phyloP scores from a whole-genome alignment of 305 asterid species.

The Fraxinus angustifolia region DNA sequence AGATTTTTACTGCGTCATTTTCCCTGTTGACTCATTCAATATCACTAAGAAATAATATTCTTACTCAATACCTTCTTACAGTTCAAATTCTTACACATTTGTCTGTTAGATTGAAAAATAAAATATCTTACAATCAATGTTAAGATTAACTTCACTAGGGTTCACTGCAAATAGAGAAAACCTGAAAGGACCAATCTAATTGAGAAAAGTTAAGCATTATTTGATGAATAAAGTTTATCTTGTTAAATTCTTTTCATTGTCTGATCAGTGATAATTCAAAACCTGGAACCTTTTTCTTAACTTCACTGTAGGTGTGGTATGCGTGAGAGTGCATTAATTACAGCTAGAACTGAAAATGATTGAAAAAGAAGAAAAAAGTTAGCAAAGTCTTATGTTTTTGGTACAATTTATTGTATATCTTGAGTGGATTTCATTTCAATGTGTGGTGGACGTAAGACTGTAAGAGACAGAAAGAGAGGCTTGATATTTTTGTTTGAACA shows the following conservation, averaged over 20 bases:
- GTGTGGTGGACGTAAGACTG: constrained; percentile 18
- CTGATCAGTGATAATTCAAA: neutral
- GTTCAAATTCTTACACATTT: neutral
- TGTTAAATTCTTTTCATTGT: neutral
- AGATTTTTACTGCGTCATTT: neutral
- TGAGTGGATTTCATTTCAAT: neutral
- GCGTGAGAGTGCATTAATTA: neutral
- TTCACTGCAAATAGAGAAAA: neutral
- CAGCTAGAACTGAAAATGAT: neutral
- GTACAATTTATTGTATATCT: neutral
- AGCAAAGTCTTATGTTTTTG: neutral
- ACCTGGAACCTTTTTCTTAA: neutral
- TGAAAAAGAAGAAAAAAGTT: neutral
- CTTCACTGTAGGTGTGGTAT: neutral
- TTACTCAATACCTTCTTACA: neutral
- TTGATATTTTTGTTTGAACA: neutral
- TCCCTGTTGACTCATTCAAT: neutral
- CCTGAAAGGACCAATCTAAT: neutral
- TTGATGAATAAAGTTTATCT: neutral
- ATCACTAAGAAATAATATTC: neutral
- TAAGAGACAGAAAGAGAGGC: constrained; percentile 23
- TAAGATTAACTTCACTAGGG: neutral
- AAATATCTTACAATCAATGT: neutral
- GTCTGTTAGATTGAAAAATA: neutral
- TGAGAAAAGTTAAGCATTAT: neutral